Evolutionary conservation across 1,284 basidiomycete genomes (phyloP).

Genomic region (Hymenochaete sp.): DNA sequence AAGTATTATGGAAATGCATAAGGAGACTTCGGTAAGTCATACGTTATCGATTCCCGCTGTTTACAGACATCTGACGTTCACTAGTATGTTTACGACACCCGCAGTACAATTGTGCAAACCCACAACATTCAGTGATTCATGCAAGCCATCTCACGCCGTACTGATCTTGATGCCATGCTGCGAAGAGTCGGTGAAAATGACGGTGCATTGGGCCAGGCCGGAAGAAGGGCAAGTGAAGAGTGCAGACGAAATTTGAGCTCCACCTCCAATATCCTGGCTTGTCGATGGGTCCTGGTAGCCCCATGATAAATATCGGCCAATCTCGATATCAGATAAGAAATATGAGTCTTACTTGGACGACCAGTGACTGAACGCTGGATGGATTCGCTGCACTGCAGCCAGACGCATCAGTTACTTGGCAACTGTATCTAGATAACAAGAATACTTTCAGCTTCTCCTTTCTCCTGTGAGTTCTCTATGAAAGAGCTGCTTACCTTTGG

Average conservation of each 20-base stretch:
- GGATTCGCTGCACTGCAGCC: not conserved
- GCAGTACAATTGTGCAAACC: no score
- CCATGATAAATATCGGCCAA: not conserved
- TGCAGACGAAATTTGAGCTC: not conserved
- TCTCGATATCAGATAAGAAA: not conserved
- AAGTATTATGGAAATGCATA: no score
- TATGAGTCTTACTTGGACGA: not conserved
- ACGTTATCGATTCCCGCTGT: no score
- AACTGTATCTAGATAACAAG: not conserved
- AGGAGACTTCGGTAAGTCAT: no score
- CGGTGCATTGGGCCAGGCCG: not conserved
- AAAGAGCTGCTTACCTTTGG: no score
- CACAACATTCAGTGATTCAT: no score
- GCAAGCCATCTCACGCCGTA: no score
- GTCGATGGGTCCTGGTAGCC: not conserved
- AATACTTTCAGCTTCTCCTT: no score
- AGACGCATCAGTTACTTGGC: not conserved
- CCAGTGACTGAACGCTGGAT: not conserved
- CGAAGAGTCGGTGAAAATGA: not conserved
- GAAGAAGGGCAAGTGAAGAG: not conserved
- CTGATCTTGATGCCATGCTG: no score
- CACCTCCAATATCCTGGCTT: not conserved
- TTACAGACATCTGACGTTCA: no score
- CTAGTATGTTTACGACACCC: no score
- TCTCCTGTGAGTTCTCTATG: no score